Base-by-base conservation (phyloP, 805 yeast genomes). In the Myxozyma sirexii region DNA sequence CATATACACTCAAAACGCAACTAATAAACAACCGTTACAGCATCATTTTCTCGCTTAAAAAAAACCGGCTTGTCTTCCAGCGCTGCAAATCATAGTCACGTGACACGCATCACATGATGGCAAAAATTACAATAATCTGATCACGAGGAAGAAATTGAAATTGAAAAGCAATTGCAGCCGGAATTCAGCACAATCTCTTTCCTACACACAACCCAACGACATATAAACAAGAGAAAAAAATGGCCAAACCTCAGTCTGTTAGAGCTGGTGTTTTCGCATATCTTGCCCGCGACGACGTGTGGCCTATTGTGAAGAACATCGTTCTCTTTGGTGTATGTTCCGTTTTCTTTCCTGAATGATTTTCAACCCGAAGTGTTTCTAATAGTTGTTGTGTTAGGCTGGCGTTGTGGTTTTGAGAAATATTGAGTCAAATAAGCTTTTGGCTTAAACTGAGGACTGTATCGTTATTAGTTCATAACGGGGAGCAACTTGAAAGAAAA, bases 251-350 rank as follows among this genome's bases (percentile, higher is more conserved):
- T 19, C 26, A 21, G 29, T 41, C 54, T 24, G 5, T 35, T 29
- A 51, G 41, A 13, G 15, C 44, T 10, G 51, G 58, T 19, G 43
- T 54, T 29, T 19, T 60, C 15, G 47, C 54, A 23, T 19, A 42
- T 27, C 27, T 60, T 12, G 33, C 37, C 21, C n/a, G 59, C 12
- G 62, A 60, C 29, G 57, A 57, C 15, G 59, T 42, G 12, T 58
- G 62, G 59, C 65, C 65, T n/a, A 29, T 61, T 35, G 50, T 62
- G 6, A 46, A 50, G 53, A 61, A 61, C 54, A 31, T 57, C 17
- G 54, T 45, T 13, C 38, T 41, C 21, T 61, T 53, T 54, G 54
- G 46, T 17, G 64, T 61, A 61, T 26, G 47, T 48, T 12, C 23
- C n/a, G 12, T 41, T 10, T 38, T 10, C 35, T 4, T 17, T 41